Base-by-base conservation (phyloP, 305 asterid species). In the Ruellia speciosa region DNA sequence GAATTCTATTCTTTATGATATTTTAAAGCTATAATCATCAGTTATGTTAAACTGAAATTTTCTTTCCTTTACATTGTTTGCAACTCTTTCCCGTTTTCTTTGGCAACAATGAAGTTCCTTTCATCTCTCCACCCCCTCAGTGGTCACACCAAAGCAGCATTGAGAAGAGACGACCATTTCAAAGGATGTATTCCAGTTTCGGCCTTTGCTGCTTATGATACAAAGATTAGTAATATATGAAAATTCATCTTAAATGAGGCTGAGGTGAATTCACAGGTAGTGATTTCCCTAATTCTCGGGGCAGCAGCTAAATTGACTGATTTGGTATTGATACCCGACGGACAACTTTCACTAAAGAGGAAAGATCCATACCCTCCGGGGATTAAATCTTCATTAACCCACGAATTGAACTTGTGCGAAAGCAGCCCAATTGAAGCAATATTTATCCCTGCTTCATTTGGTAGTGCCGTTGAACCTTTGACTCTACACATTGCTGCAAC, bases 101-200 rank as follows among this genome's bases (percentile, higher is more conserved):
- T 67, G 77, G 66, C 57, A 52, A 65, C 72, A 55, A 50, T 58
- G 81, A 76, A 90, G 98, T 90, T 83, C 81, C 79, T 90, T 40
- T 67, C 84, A 45, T 75, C 83, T 68, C 73, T 63, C 60, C 86
- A 88, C 60, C 96, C 98, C 19, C 88, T 92, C 64, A 75, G 93
- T 63, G 83, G 88, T 69, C 98, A 92, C 84, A 79, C 88, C 75
- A 76, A 87, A 84, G 93, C 88, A 77, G 86, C 86, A 19, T 60
- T 82, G 73, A 80, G 64, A 60, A 78, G 90, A 72, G 80, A 76
- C 41, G 83, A 78, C 67, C 77, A 64, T 68, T 68, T 80, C 62
- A 68, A 59, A 64, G 93, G 93, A 39, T 84, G 68, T 65, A 66
- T 85, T 70, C 96, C 98, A 63, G 77, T 88, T 63, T 79, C 87